Conservation (phyloP, 1,284 basidiomycete genomes). For the Phlebopus sp. region DNA sequence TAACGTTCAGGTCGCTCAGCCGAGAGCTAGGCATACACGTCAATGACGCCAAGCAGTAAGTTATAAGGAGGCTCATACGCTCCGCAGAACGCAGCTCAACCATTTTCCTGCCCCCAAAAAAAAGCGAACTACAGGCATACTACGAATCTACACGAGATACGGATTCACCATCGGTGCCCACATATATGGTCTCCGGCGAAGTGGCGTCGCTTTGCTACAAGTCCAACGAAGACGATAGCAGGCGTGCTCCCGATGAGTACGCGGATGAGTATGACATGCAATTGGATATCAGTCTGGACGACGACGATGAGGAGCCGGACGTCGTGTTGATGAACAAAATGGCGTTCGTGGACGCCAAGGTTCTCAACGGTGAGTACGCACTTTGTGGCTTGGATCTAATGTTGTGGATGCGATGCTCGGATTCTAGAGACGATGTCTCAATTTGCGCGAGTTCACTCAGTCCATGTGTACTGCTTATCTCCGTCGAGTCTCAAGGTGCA, state of each 20-base stretch:
- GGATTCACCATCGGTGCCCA: constrained; percentile 51
- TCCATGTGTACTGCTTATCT: constrained; percentile 67
- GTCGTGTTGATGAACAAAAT: constrained; percentile 43
- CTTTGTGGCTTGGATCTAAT: neutral
- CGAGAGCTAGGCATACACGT: constrained; percentile 66
- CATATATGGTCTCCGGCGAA: constrained; percentile 64
- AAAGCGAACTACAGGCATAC: constrained; percentile 61
- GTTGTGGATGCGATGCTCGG: neutral
- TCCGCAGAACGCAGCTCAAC: neutral
- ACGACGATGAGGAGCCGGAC: constrained; percentile 27
- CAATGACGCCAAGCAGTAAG: constrained; percentile 70
- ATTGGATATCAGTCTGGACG: constrained; percentile 30
- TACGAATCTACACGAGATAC: constrained; percentile 41
- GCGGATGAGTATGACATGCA: constrained; percentile 42
- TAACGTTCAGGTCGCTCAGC: constrained; percentile 72
- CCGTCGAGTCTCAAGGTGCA: constrained; percentile 57
- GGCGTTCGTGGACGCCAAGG: constrained; percentile 54
- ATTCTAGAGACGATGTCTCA: constrained; percentile 47
- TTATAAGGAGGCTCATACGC: neutral
- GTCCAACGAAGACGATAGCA: neutral
- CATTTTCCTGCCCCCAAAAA: neutral
- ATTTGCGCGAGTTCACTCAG: constrained; percentile 47
- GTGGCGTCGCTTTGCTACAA: constrained; percentile 15
- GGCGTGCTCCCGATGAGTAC: neutral
- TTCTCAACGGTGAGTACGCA: constrained; percentile 52